These are phyloP conservation scores for Prunus dulcis DNA, from an alignment of 306 rosid species.

Conservation along the genomic window DNA sequence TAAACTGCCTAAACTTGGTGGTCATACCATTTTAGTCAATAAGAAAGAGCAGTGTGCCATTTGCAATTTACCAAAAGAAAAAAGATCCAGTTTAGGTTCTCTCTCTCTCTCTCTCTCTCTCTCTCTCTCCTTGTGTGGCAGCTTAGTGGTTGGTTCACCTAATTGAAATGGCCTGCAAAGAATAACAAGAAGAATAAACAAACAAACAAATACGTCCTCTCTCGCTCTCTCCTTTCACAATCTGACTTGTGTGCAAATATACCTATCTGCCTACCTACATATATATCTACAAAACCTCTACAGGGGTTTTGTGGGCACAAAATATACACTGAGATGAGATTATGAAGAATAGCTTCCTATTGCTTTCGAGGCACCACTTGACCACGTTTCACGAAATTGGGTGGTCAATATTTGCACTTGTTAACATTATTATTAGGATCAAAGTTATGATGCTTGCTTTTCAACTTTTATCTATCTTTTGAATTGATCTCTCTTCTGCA, in stretches of 20 bases:
- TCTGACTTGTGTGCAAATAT: no score
- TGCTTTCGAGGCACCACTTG: not conserved
- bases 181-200: not conserved
- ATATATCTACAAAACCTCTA: no score
- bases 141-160: not conserved
- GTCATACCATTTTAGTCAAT: not conserved
- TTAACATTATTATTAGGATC: not conserved
- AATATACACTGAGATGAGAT: not conserved
- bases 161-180: not conserved
- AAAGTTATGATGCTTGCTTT: not conserved
- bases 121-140: not conserved
- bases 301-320: no score
- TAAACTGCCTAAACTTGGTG: not conserved
- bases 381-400: slow-evolving; percentile 11
- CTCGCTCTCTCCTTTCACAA: no score
- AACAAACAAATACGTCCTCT: no score
- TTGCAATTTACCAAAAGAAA: not conserved
- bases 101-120: not conserved
- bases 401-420: not conserved
- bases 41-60: not conserved
- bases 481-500: not conserved
- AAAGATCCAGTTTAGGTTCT: not conserved
- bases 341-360: not conserved
- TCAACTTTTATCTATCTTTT: not conserved
- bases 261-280: no score